Evolutionary conservation across 1,284 basidiomycete genomes (phyloP), one percentile per base, ranked within the genome.

Genomic region (Fomes fomentarius): DNA sequence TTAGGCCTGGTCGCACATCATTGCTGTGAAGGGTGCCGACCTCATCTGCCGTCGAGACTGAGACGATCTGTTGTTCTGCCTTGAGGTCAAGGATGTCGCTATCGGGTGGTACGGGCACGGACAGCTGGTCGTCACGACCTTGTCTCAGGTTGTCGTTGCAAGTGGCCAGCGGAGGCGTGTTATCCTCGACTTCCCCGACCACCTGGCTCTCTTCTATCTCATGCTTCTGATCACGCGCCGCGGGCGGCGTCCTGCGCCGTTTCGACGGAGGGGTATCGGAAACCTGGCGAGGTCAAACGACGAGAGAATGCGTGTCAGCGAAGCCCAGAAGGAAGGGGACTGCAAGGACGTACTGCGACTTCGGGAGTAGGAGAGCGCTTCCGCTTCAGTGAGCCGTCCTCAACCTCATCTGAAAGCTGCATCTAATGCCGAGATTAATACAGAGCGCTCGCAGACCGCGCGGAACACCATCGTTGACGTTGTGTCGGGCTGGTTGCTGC

Each of bases 221-320:
- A 9, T 10, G 19, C 35, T 24, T 53, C 61, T 8, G n/a, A n/a
- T n/a, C n/a, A n/a, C n/a, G n/a, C n/a, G n/a, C n/a, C n/a, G 40
- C 41, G 24, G 60, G 51, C 3, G 63, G 61, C 35, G 64, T 63
- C 58, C 51, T 65, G 46, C 58, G 61, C 49, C 64, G 55, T 44
- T 67, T 67, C 40, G 48, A 48, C 12, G 62, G 60, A 12, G 62
- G 62, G 17, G 34, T 34, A 39, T 38, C 53, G 12, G 45, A 28
- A 21, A 37, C 11, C 42, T 38, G 39, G 15, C 7, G 25, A 30
- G 19, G 46, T 39, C 34, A n/a, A 25, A 38, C 10, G 19, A 28
- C 19, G 25, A 39, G 9, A 2, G 19, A n/a, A 22, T 19, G 15
- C 15, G 33, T 33, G 21, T 4, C n/a, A 1, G 1, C 12, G 15